A percentile compares a stretch with the other conserved stretches of the same genome.
These are phyloP conservation scores for Melampsora americana DNA, from an alignment of 1,284 basidiomycete genomes.

Conservation along the genomic window DNA sequence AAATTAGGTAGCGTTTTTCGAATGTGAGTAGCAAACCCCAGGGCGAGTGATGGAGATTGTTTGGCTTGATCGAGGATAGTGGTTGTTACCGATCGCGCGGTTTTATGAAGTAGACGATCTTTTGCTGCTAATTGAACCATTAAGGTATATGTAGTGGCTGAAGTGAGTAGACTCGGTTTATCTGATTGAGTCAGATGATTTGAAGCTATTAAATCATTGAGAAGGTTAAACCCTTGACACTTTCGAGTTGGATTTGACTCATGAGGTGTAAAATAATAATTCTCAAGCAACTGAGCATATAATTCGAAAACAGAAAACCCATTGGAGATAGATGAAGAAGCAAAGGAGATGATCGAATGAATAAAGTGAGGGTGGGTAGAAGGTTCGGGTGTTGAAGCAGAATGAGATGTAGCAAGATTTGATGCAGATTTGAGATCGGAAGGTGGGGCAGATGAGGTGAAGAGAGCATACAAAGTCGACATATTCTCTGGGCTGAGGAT, in stretches of 20 bases:
- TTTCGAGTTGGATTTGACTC: slow-evolving; percentile 17
- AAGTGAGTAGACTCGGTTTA: slow-evolving; percentile 27
- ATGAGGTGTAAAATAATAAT: slow-evolving; percentile 20
- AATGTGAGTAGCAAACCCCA: slow-evolving; percentile 14
- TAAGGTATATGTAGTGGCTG: slow-evolving; percentile 14
- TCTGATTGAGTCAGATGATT: slow-evolving; percentile 6
- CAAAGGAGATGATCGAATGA: slow-evolving; percentile 18
- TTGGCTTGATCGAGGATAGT: slow-evolving; percentile 10
- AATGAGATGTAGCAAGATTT: not conserved
- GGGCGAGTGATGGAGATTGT: slow-evolving; percentile 21
- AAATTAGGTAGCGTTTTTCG: slow-evolving; percentile 7
- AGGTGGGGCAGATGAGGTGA: not conserved
- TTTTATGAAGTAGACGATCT: slow-evolving; percentile 35
- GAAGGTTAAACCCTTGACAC: slow-evolving; percentile 30
- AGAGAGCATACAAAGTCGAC: slow-evolving; percentile 11
- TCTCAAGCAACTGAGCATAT: slow-evolving; percentile 7
- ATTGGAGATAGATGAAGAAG: slow-evolving; percentile 17
- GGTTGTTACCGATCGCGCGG: slow-evolving; percentile 11
- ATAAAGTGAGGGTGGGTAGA: slow-evolving; percentile 30
- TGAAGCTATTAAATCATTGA: slow-evolving; percentile 9
- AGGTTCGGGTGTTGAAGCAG: slow-evolving; percentile 1
- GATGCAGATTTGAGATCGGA: not conserved
- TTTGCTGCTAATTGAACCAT: slow-evolving; percentile 12
- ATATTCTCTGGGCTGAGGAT: slow-evolving; percentile 30
- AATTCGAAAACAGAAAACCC: slow-evolving; percentile 9